phyloP scores from a whole-genome alignment of 129 eudicot species.

The Saussurea involucrata region DNA sequence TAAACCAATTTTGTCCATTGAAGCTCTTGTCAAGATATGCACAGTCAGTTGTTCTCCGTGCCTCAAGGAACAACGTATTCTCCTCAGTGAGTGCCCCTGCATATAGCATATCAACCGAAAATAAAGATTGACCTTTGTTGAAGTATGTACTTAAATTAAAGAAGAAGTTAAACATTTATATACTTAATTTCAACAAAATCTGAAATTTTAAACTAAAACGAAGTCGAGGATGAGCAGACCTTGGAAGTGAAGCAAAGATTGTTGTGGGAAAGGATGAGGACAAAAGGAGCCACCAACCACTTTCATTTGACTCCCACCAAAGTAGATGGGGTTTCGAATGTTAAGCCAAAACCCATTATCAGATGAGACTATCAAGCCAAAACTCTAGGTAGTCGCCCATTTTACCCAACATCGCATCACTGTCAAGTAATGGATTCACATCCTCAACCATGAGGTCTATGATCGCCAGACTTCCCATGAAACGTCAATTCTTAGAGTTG shows the following conservation, averaged over 20 bases:
- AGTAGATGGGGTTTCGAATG: slow-evolving; percentile 26
- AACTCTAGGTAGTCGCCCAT: no score
- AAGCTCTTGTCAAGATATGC: slow-evolving; percentile 93
- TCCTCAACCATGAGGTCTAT: no score
- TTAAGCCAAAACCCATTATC: no score
- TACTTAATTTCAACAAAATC: background rate
- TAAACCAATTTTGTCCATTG: slow-evolving; percentile 99
- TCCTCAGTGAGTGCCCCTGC: slow-evolving; percentile 90
- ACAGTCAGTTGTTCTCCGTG: slow-evolving; percentile 94
- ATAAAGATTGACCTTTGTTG: background rate
- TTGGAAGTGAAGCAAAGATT: slow-evolving; percentile 17
- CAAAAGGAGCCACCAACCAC: slow-evolving; percentile 25
- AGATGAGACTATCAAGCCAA: no score
- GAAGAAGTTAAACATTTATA: background rate
- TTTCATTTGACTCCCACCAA: slow-evolving; percentile 33
- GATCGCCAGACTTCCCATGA: no score
- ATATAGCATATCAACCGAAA: background rate
- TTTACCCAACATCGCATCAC: no score
- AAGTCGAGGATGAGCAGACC: slow-evolving; percentile 12
- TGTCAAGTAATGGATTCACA: no score
- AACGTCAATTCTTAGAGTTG: no score
- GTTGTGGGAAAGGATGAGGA: slow-evolving; percentile 15
- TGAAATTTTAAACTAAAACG: background rate
- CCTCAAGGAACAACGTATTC: slow-evolving; percentile 89
- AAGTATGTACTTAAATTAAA: background rate